Conservation (phyloP, 108 stramenopile species). For the Pseudonitzschia multiseries region DNA sequence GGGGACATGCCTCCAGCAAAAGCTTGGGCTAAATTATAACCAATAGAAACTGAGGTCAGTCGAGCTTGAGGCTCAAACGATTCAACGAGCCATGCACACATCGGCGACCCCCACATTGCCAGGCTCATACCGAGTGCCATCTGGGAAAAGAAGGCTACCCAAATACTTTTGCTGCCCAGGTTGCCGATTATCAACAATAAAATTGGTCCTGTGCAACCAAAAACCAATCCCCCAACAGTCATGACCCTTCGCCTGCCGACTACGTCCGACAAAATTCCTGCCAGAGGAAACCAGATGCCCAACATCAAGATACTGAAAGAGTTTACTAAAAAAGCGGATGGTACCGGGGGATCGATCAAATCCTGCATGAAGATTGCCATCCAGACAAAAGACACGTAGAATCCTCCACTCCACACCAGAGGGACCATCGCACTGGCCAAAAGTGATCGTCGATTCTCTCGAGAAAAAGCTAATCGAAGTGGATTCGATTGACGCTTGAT, state of each 20-base stretch:
- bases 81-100: constrained; percentile 81
- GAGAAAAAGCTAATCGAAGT: constrained; percentile 51
- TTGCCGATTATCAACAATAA: constrained; percentile 41
- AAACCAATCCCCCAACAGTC: constrained; percentile 50
- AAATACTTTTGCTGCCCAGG: constrained; percentile 4
- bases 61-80: constrained; percentile 59
- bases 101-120: constrained; percentile 74
- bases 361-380: constrained; percentile 67
- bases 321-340: constrained; percentile 64
- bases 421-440: constrained; percentile 56
- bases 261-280: constrained; percentile 55
- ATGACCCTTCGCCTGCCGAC: constrained; percentile 54
- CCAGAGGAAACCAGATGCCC: constrained; percentile 45
- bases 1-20: constrained; percentile 54
- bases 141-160: constrained; percentile 40
- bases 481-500: constrained; percentile 49
- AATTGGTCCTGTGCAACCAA: constrained; percentile 42
- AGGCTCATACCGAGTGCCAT: constrained; percentile 49
- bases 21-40: constrained; percentile 76
- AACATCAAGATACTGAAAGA: constrained; percentile 40
- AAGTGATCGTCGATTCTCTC: constrained; percentile 47
- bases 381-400: constrained; percentile 78
- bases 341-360: constrained; percentile 60
- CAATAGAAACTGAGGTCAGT: constrained; percentile 71
- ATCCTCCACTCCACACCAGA: constrained; percentile 61